phyloP scores from a whole-genome alignment of 352 stramenopile species.

The Globisporangium viniferum region DNA sequence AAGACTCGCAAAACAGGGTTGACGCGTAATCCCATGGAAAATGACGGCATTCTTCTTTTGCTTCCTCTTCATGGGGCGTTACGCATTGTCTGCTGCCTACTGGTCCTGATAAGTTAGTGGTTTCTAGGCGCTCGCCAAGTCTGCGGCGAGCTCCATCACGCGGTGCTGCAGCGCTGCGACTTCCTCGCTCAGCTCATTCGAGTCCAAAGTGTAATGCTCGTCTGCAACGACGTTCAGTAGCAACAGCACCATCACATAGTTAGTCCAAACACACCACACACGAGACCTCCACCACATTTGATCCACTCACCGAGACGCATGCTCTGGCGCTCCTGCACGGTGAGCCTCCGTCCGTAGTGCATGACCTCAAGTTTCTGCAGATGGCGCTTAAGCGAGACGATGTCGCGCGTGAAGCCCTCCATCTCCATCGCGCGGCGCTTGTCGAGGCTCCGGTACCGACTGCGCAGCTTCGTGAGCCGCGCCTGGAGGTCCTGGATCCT shows the following conservation, averaged over 20 bases:
- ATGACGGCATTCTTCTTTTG: background rate
- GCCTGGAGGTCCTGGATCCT: constrained; percentile 72
- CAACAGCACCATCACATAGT: background rate
- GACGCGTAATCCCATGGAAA: background rate
- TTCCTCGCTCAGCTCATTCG: constrained; percentile 60
- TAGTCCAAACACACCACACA: background rate
- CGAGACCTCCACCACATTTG: background rate
- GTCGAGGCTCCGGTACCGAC: constrained; percentile 59
- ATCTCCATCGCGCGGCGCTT: constrained; percentile 77
- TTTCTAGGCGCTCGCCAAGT: constrained; percentile 41
- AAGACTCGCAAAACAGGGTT: background rate
- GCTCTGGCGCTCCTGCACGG: constrained; percentile 44
- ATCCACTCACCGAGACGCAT: constrained; percentile 32
- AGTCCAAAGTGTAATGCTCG: constrained; percentile 48
- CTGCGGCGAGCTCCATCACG: constrained; percentile 54
- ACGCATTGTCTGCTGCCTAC: background rate
- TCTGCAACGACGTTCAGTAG: constrained; percentile 20
- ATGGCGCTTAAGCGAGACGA: constrained; percentile 57
- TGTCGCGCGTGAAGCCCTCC: constrained; percentile 75
- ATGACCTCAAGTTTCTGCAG: constrained; percentile 71
- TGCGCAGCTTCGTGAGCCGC: constrained; percentile 58
- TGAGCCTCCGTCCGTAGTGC: constrained; percentile 51
- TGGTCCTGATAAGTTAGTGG: constrained; percentile 1
- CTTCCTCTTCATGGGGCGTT: background rate
- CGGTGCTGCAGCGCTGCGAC: constrained; percentile 59